Base-by-base conservation (phyloP, 768 basidiomycete species). In the Lactarius evosmus region DNA sequence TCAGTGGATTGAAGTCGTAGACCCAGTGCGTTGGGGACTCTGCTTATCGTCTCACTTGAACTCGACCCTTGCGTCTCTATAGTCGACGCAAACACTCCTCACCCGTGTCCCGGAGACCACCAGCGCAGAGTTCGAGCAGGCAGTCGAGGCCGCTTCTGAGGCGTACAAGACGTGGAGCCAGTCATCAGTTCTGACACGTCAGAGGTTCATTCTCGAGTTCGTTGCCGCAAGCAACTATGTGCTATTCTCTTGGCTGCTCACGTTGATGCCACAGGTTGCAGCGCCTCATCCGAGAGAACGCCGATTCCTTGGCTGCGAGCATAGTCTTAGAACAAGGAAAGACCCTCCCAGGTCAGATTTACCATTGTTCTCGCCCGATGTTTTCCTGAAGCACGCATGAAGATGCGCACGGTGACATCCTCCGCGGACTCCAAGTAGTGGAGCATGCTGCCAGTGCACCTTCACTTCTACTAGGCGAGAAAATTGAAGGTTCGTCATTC, bases 281-380 rank as follows among this genome's bases (percentile, higher is more conserved):
- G 72, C 82, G 86, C 63, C 82, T 93, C 32, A 85, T 99, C 61
- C 88, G 95, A 51, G 80, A 91, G 73, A 86, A 98, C 73, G 82
- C 88, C 8, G 93, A 93, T 70, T 88, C 87, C 56, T 82, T 99
- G 60, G 95, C 95, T 0, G 81, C 79, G 49, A 93, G 88, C 69
- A 98, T 98, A 60, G 93, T 95, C 29, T 77, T 98, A 25, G 95
- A 98, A 73, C 96, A 98, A 76, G 96, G 96, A 17, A 98, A 98
- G 78, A 99, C 96, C 0, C 76, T 91, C 49, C 85, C 90, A 67
- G 90, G 90, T 90, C 68, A 17, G 76, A 32, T 56, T 25, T 19
- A 38, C 74, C 73, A 58, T 36, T 11, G 12, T 19, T 2, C 29
- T 46, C 14, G 14, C 44, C 38, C 59, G 49, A 49, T 27, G 34